These are phyloP conservation scores for Plasmodium relictum DNA, from an alignment of 169 alveolate genomes.

Conservation along the genomic window DNA sequence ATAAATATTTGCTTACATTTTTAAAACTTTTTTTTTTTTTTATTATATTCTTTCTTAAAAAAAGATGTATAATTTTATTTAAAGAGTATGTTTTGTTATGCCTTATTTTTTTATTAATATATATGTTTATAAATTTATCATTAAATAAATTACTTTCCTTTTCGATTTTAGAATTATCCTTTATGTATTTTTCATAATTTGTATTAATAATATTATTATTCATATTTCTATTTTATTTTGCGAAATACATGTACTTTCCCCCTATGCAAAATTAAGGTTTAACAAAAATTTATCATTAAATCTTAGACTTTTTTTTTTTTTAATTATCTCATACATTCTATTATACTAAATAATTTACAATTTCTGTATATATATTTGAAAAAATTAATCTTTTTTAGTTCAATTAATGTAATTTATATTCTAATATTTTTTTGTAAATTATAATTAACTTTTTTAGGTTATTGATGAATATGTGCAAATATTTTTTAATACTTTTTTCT, in stretches of 20 bases:
- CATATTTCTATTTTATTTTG: neutral
- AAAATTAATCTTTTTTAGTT: too few relatives aligned
- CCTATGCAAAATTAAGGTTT: too few relatives aligned
- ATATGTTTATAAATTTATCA: neutral
- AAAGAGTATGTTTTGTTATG: neutral
- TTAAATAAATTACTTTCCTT: neutral
- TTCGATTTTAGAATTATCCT: neutral
- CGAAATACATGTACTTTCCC: neutral
- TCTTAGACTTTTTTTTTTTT: too few relatives aligned
- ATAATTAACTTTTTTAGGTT: too few relatives aligned
- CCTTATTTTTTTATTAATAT: conserved; percentile 12
- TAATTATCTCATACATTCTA: too few relatives aligned
- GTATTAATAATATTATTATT: neutral
- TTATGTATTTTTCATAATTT: neutral
- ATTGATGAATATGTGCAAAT: too few relatives aligned
- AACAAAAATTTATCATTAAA: too few relatives aligned
- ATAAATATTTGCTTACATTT: conserved; percentile 4
- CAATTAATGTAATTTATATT: too few relatives aligned
- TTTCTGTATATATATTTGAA: too few relatives aligned
- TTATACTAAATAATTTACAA: too few relatives aligned
- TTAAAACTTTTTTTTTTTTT: conserved; percentile 1
- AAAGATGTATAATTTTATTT: conserved; percentile 12
- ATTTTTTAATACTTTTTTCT: too few relatives aligned
- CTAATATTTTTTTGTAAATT: too few relatives aligned
- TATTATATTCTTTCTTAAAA: conserved; percentile 14